Percentiles rank a stretch among this genome's conserved stretches.
Conservation (phyloP, 1,284 basidiomycete genomes). For the Ganoderma lingzhi region DNA sequence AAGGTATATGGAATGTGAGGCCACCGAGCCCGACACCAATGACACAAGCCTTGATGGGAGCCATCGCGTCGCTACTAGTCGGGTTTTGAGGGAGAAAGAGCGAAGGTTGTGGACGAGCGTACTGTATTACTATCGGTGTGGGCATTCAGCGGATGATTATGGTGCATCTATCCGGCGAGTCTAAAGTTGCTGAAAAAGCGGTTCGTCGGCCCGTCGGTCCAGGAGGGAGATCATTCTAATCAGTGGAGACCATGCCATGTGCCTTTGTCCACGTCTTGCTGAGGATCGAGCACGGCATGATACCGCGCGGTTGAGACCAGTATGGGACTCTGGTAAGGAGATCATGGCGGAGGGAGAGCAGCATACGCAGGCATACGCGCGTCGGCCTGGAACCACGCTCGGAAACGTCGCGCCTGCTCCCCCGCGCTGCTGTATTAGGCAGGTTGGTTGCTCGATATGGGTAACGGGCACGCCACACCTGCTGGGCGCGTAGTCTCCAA, state of each 20-base stretch:
- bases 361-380: too few species aligned
- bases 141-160: not conserved
- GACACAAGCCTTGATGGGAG: constrained; percentile 73
- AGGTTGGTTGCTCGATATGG: constrained; percentile 20
- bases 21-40: constrained; percentile 81
- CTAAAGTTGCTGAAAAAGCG: not conserved
- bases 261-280: not conserved
- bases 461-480: constrained; percentile 16
- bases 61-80: constrained; percentile 20
- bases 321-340: not conserved
- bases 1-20: constrained; percentile 82
- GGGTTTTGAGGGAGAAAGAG: not conserved
- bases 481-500: not conserved
- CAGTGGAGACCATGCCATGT: not conserved
- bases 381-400: too few species aligned
- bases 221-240: not conserved
- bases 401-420: too few species aligned
- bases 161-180: constrained; percentile 8
- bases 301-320: not conserved
- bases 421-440: constrained; percentile 4
- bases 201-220: constrained; percentile 15
- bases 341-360: not conserved
- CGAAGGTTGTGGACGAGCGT: too few species aligned
- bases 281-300: not conserved
- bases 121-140: not conserved